phyloP scores from a whole-genome alignment of 1,139 yeast species.

The Debaryomycetaceae sp. region DNA sequence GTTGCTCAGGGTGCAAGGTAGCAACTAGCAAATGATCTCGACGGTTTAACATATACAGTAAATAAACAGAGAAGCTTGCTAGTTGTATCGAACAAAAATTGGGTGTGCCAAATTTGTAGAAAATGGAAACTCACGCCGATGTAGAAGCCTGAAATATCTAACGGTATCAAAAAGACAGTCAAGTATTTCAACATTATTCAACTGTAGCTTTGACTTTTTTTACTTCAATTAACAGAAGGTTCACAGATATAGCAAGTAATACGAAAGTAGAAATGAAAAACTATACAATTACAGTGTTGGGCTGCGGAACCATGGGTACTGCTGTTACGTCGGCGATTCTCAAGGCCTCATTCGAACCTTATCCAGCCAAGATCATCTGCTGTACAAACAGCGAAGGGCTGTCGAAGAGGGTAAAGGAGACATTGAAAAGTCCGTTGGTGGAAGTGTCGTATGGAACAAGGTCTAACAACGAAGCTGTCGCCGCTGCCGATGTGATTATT shows the following conservation, averaged over 20 bases:
- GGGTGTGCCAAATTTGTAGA: neutral
- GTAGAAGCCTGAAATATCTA: neutral
- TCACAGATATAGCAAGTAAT: too few relatives aligned
- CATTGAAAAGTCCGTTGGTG: constrained; percentile 43
- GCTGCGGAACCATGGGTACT: constrained; percentile 96
- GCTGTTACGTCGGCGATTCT: constrained; percentile 86
- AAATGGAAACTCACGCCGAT: neutral
- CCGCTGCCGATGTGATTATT: constrained; percentile 64
- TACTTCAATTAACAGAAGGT: neutral
- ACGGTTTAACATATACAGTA: too few relatives aligned
- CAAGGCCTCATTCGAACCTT: constrained; percentile 44
- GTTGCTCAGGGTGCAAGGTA: too few relatives aligned
- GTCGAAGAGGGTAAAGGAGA: constrained; percentile 41
- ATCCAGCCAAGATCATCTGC: constrained; percentile 70
- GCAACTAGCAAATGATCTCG: too few relatives aligned
- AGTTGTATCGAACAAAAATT: too few relatives aligned
- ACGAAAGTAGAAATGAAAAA: constrained; percentile 32
- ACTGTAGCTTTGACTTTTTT: neutral
- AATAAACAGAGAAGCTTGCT: too few relatives aligned
- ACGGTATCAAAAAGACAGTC: neutral
- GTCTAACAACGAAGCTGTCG: constrained; percentile 55
- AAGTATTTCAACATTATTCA: neutral
- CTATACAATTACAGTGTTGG: constrained; percentile 75
- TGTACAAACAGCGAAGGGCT: constrained; percentile 64
- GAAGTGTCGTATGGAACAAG: constrained; percentile 52